Base-by-base conservation (phyloP, 306 rosid species). In the Gleditsia sinensis region DNA sequence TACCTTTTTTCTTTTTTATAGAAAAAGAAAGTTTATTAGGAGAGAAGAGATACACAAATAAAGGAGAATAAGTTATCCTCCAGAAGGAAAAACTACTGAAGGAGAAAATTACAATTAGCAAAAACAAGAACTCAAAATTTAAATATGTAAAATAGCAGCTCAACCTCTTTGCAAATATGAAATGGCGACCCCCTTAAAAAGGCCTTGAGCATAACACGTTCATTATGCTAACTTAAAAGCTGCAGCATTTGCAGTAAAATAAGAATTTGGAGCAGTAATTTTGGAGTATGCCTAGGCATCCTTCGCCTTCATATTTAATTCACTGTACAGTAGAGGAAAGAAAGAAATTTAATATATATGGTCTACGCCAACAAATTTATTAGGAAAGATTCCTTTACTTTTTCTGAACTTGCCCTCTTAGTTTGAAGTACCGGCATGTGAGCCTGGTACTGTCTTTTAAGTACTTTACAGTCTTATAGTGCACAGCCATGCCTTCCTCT, bases 281-380 rank as follows among this genome's bases (percentile, higher is more conserved):
- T 57, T 27, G 71, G 59, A 67, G 72, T 61, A 67, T 67, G 66
- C 74, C 5, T 1, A 42, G 49, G 54, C 53, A 42, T 59, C 63
- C 36, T 59, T 32, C 3, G 3, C 53, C 6, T 66, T 68, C 10
- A 24, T 68, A 74, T 74, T 68, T 69, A 58, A 79, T 58, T 79
- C n/a, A 67, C 10, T 62, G 65, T 49, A 20, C 45, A 17, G 59
- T 68, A 45, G 62, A 58, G 40, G 46, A 50, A 68, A 42, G n/a
- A 33, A 65, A 42, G 45, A 57, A n/a, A n/a, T n/a, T 46, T 27
- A 50, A 49, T 27, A 14, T 57, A 57, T 28, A 19, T 21, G 20
- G 20, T 65, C 32, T 14, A 36, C 54, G 24, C 24, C 19, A 58
- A 66, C 62, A 19, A 62, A 25, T 2, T 27, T 69, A 69, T 58